Base-by-base conservation (phyloP, 2,329 filamentous ascomycete species). In the Aspergillus oerlinghausenensis region DNA sequence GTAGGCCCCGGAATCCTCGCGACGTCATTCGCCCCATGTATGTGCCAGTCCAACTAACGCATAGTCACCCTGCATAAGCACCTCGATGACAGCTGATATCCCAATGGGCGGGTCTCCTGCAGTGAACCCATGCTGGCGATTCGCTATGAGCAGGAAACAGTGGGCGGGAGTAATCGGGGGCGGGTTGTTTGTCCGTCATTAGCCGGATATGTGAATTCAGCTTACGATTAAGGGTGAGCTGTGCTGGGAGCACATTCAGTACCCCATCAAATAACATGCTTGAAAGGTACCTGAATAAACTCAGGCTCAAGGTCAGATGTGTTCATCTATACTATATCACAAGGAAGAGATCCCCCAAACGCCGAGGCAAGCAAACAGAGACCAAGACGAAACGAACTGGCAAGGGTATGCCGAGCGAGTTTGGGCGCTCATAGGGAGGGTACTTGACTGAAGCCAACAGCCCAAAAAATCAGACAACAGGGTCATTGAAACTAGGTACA, bases 391-490 rank as follows among this genome's bases (percentile, higher is more conserved):
- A 38, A 61, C 57, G 52, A 63, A 58, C 60, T 61, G 57, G 60
- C 63, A 64, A 50, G 56, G 42, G 59, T 48, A 59, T 62, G 62
- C 58, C 60, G 54, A 53, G 58, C 57, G 54, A 51, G 55, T 58
- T 65, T 58, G 60, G 68, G 61, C 68, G 70, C 70, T 70, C 67
- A 66, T 65, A 62, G 19, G n/a, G 11, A 45, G 10, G 19, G 21
- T 6, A 45, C 32, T 38, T 35, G 32, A 35, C 32, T 6, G 14
- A 17, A 17, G 32, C 32, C 40, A 43, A 11, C 42, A 45, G 8
- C 42, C 42, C 42, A 45, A 23, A 23, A 23, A 10, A 45, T 10
- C n/a, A 45, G 32, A 38, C 32, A 38, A 38, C 14, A 45, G 19
- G 42, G 8, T 23, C n/a, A 11, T 61, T 47, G 59, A 59, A 54